Conservation (phyloP, 306 rosid genomes). For the Cajanus cajan region DNA sequence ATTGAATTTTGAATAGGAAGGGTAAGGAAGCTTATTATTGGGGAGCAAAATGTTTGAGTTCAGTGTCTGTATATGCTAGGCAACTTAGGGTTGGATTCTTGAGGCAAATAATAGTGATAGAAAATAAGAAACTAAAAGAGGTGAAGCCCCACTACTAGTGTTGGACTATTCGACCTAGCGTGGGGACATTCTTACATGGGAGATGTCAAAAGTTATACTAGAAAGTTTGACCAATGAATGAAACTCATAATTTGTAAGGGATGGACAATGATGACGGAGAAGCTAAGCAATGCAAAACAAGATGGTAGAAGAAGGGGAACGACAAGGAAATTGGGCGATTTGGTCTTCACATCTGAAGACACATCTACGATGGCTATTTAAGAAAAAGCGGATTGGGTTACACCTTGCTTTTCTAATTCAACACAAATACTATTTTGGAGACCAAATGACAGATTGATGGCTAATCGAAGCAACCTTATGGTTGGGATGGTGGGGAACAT, state of each 20-base stretch:
- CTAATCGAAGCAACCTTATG: slow-evolving; percentile 43
- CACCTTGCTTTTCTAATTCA: slow-evolving; percentile 36
- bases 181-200: slow-evolving; percentile 36
- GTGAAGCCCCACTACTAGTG: neutral
- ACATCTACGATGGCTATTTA: slow-evolving; percentile 22
- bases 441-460: slow-evolving; percentile 52
- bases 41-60: neutral
- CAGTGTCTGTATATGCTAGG: neutral
- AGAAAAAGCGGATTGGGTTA: slow-evolving; percentile 42
- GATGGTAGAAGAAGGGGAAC: slow-evolving; percentile 24
- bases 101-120: neutral
- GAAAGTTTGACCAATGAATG: slow-evolving; percentile 45
- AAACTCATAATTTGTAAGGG: neutral
- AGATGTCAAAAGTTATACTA: slow-evolving; percentile 33
- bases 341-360: slow-evolving; percentile 43
- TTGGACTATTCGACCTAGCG: neutral
- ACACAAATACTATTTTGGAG: slow-evolving; percentile 36
- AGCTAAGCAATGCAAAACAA: slow-evolving; percentile 33
- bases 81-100: neutral
- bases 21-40: neutral
- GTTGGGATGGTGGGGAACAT: slow-evolving; percentile 76
- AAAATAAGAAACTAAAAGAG: neutral
- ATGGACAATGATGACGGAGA: slow-evolving; percentile 36
- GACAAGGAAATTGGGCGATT: slow-evolving; percentile 20
- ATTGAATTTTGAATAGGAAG: neutral